Evolutionary conservation across 1,139 yeast species (phyloP).

Genomic region (Sugiyamaella neomexicana): DNA sequence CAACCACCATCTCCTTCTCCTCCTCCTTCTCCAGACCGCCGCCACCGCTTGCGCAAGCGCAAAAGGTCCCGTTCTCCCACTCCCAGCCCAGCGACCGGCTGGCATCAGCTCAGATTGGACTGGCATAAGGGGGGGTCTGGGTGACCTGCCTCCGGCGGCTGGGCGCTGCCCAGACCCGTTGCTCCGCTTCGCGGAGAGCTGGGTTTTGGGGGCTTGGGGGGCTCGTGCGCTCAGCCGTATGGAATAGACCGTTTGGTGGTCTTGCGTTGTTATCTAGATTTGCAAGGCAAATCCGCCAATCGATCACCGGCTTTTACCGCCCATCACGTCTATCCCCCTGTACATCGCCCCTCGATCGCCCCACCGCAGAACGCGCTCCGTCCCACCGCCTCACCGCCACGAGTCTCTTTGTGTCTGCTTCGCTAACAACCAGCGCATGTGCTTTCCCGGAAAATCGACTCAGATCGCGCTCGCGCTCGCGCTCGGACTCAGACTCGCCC

Average conservation of each 20-base stretch:
- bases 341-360: slow-evolving; percentile 3
- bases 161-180: not conserved
- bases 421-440: not conserved
- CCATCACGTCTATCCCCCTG: slow-evolving; percentile 13
- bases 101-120: slow-evolving; percentile 15
- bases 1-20: not conserved
- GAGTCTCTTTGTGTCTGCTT: too few species aligned
- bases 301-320: not conserved
- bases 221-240: too few species aligned
- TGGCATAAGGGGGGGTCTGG: too few species aligned
- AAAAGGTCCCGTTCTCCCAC: not conserved
- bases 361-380: not conserved
- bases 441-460: too few species aligned
- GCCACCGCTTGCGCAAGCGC: not conserved
- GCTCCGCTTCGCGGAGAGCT: not conserved
- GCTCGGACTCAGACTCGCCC: too few species aligned
- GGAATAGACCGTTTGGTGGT: too few species aligned
- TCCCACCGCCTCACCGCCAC: too few species aligned
- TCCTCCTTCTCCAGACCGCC: not conserved
- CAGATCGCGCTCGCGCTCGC: not conserved
- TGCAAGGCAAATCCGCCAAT: not conserved
- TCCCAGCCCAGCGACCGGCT: slow-evolving; percentile 11
- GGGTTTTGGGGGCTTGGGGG: not conserved
- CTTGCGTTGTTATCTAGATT: too few species aligned
- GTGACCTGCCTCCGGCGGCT: not conserved